Conservation (phyloP, 768 basidiomycete species). For the Russula brevipes region DNA sequence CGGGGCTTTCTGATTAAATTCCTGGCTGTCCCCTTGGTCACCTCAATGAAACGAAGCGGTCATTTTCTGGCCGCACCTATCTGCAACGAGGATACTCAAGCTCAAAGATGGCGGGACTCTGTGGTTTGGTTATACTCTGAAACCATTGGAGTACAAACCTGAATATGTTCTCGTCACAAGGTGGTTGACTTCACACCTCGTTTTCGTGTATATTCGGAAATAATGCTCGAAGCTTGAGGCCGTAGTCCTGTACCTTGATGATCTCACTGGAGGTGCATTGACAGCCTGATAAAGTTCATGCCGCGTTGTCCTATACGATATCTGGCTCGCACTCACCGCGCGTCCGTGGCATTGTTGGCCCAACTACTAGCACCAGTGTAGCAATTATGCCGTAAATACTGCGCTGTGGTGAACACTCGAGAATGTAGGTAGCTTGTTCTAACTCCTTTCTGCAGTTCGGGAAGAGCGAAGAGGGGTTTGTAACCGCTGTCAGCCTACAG, state of each 20-base stretch:
- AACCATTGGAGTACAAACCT: too few relatives aligned
- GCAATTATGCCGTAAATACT: conserved; percentile 81
- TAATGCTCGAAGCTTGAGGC: conserved; percentile 50
- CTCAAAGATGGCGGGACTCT: too few relatives aligned
- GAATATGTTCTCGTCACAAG: too few relatives aligned
- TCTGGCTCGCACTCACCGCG: conserved; percentile 86
- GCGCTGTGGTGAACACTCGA: conserved; percentile 89
- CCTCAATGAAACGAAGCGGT: too few relatives aligned
- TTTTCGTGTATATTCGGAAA: too few relatives aligned
- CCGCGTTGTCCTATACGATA: conserved; percentile 10
- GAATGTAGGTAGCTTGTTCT: conserved; percentile 63
- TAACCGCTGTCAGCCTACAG: neutral
- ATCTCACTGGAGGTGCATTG: conserved; percentile 43
- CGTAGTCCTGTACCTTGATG: conserved; percentile 50
- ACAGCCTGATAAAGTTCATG: neutral
- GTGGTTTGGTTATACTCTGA: too few relatives aligned
- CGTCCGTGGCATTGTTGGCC: conserved; percentile 74
- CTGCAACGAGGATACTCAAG: too few relatives aligned
- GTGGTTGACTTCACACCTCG: too few relatives aligned
- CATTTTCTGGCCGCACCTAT: too few relatives aligned
- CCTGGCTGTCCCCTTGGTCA: too few relatives aligned
- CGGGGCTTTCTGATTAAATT: too few relatives aligned
- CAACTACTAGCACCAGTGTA: conserved; percentile 63
- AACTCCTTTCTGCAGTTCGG: conserved; percentile 34
- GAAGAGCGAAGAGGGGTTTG: too few relatives aligned